Evolutionary conservation across 495 filamentous ascomycete genomes (phyloP), one percentile per base, ranked within the genome.

Genomic region (Apiosordaria backusii): DNA sequence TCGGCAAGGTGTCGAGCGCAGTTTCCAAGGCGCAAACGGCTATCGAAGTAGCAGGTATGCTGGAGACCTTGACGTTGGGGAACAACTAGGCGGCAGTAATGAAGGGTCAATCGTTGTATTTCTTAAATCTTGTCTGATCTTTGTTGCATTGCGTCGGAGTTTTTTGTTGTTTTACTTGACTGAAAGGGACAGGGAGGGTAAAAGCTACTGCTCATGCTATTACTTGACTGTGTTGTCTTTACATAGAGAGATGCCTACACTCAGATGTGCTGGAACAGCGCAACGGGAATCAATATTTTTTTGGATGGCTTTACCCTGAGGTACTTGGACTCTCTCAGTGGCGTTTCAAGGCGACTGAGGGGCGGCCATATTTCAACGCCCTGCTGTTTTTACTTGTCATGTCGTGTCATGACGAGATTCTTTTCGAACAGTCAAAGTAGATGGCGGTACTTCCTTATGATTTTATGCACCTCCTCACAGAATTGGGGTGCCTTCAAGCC

Each of bases 21-120:
- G 90, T 94, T 21, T 91, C 96, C 75, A 86, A 87, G 71, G 87
- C 90, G 16, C 90, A 97, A 74, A 84, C 89, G 74, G 92, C 92
- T 2, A 88, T 84, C 63, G 84, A 89, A 77, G 91, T 89, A 5
- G 84, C 82, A 65, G 94, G 93, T 1, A 97, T 97, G 92, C 74
- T 97, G 64, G 90, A 90, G 64, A 89, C 91, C 82, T 75, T 97
- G 50, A 79, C 85, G 66, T 77, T 79, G 54, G 65, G 62, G n/a
- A 58, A 58, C 57, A 52, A 62, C 23, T 65, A 26, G 21, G 21
- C 26, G 4, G 22, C 21, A 24, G 25, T 27, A n/a, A 27, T 27
- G 13, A 21, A 22, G 22, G 62, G 22, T 15, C 54, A 23, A 45
- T 9, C 23, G 54, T 65, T 35, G 50, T 27, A 22, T 65, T 27